These are phyloP conservation scores for Pholiota microspora DNA, from an alignment of 768 basidiomycete species.

Conservation along the genomic window DNA sequence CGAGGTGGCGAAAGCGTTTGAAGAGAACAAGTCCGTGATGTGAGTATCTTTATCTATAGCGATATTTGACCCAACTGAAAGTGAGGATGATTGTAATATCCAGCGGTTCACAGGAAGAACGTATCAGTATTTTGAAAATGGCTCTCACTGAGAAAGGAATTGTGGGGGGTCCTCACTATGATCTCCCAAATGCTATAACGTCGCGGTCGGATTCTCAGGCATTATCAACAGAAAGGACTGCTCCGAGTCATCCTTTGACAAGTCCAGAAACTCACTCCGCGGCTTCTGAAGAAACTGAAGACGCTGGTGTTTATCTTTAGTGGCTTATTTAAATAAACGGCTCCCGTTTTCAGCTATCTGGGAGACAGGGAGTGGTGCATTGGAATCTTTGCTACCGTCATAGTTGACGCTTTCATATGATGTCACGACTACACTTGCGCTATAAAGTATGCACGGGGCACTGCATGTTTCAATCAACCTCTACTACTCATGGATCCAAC, in stretches of 20 bases:
- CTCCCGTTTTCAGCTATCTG: no score
- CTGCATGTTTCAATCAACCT: background rate
- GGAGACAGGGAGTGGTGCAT: background rate
- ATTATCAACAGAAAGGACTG: background rate
- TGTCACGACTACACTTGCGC: conserved; percentile 5
- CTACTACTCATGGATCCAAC: conserved; percentile 41
- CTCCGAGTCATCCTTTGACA: background rate
- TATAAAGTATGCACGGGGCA: background rate
- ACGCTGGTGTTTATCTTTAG: conserved; percentile 22
- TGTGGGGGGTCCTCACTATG: conserved; percentile 46
- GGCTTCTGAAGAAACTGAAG: conserved; percentile 6
- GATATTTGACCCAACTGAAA: background rate
- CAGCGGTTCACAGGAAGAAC: conserved; percentile 78
- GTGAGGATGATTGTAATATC: background rate
- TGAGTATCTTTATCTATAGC: conserved; percentile 27
- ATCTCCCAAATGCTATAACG: no score
- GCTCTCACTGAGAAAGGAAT: conserved; percentile 65
- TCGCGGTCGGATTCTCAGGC: background rate
- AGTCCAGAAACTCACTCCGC: background rate
- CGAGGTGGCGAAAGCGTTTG: conserved; percentile 56
- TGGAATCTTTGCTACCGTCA: background rate
- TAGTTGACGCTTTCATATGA: background rate
- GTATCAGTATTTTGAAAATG: conserved; percentile 65
- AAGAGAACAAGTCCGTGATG: conserved; percentile 78
- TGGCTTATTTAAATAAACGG: background rate